Evolutionary conservation across 108 stramenopile species (phyloP), one percentile per base, ranked within the genome.

Genomic region (Pseudonitzschia pungens): DNA sequence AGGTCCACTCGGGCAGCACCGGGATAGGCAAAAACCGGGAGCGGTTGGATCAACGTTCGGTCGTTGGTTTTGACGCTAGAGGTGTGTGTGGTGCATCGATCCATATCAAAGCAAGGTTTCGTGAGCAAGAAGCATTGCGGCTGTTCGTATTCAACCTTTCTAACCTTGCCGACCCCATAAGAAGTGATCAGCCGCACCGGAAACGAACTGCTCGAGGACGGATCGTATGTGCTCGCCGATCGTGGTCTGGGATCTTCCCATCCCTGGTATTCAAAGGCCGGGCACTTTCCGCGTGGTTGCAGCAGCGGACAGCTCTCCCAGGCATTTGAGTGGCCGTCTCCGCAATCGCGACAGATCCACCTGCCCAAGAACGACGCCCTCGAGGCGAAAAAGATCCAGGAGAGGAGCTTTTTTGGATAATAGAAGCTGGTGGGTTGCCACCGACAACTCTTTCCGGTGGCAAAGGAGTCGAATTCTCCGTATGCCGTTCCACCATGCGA

Each of bases 71-170:
- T 12, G n/a, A n/a, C n/a, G n/a, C n/a, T n/a, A n/a, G n/a, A n/a
- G 58, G 56, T 58, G n/a, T 33, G 29, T 32, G 16, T 11, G 0
- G 71, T 62, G 59, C 71, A 72, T 45, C 71, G 40, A 62, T 59
- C 28, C 71, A 72, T 59, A 62, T 72, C 71, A 31, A 72, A 72
- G 29, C 71, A 72, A 16, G 71, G 71, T 36, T 41, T 59, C 41
- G 43, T 20, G 21, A 72, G 24, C 26, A 11, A 29, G n/a, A 21
- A 10, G 45, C 59, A 72, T 32, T 54, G 43, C 62, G 71, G 57
- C 26, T 72, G 71, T 24, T 50, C 40, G 59, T 72, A 70, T 70
- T 70, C 69, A n/a, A 57, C 51, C 22, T 22, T 41, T 10, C 48
- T 36, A 7, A 57, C 55, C 69, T 70, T 70, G 2, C 69, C 69